Conservation (phyloP, 139 green algal species). For the Auxenochlorella pyrenoidosa region DNA sequence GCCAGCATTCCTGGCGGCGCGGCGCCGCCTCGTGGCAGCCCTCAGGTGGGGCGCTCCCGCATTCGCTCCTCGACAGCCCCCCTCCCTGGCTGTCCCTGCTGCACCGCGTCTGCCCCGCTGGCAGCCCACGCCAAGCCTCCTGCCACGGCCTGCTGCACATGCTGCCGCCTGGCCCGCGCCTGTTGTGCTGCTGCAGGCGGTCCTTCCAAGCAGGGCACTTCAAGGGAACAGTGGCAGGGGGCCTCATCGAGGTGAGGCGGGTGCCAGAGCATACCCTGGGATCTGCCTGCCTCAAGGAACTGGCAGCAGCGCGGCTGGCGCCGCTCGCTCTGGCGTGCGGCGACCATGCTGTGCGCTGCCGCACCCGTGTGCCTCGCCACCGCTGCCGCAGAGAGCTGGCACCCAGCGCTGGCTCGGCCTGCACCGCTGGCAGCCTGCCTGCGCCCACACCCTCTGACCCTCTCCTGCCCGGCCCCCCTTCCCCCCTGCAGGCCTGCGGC, state of each 20-base stretch:
- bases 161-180: no score
- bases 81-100: neutral
- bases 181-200: conserved; percentile 18
- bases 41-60: conserved; percentile 33
- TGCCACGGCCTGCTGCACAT: neutral
- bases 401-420: no score
- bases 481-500: conserved; percentile 39
- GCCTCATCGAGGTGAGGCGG: conserved; percentile 47
- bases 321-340: no score
- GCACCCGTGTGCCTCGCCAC: no score
- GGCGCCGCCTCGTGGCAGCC: conserved; percentile 39
- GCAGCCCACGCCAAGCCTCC: no score
- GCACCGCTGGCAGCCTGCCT: no score
- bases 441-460: no score
- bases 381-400: no score
- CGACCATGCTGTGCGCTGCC: no score
- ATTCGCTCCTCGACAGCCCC: neutral
- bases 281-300: no score
- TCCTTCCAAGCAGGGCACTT: conserved; percentile 58
- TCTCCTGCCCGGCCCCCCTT: neutral
- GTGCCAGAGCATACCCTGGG: no score
- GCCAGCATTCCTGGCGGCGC: conserved; percentile 54
- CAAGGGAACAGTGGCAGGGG: conserved; percentile 49
- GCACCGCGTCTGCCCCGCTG: neutral
- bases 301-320: no score